Base-by-base conservation (phyloP, 2,329 filamentous ascomycete species). In the Colletotrichum nymphaeae region DNA sequence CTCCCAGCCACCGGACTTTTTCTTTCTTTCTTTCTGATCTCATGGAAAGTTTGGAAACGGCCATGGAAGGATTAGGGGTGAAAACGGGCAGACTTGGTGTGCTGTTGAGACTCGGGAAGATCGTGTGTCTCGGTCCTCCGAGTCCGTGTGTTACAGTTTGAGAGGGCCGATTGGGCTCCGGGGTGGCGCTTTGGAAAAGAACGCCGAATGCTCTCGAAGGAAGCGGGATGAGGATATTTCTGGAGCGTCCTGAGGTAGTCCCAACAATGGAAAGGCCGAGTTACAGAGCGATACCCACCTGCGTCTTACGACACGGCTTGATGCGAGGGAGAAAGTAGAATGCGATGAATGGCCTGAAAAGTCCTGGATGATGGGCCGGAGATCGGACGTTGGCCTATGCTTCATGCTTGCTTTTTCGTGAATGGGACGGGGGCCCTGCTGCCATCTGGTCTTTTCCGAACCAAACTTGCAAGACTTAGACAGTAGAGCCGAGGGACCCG, bases 111-210 rank as follows among this genome's bases (percentile, higher is more conserved):
- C 42, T 46, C 53, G 53, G 37, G 28, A 59, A 28, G 63, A 53
- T 62, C 53, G 35, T 26, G 46, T 46, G 59, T 46, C 35, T 69
- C 46, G 59, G 67, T 60, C 60, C 55, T 62, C 16, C 16, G 67
- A 70, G 67, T 71, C 71, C 66, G 71, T 71, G 71, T 66, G 67
- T 60, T 56, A 67, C 65, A 60, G 32, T 30, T 32, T 55, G 30
- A n/a, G 19, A 72, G 59, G 70, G 67, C 67, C 60, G 55, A 55
- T 42, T 42, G 22, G 59, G 42, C 26, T 32, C 67, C 67, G 56
- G 35, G 35, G 49, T 57, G 55, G 71, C 56, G 35, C 11, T 60
- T 55, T 58, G 49, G 49, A 63, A 58, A 24, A 49, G 52, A 22
- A 58, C 22, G 9, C 46, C 70, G 32, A 30, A 56, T 37, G 28